phyloP scores from a whole-genome alignment of 2,329 filamentous ascomycete genomes.

The Monosporascus sp. region DNA sequence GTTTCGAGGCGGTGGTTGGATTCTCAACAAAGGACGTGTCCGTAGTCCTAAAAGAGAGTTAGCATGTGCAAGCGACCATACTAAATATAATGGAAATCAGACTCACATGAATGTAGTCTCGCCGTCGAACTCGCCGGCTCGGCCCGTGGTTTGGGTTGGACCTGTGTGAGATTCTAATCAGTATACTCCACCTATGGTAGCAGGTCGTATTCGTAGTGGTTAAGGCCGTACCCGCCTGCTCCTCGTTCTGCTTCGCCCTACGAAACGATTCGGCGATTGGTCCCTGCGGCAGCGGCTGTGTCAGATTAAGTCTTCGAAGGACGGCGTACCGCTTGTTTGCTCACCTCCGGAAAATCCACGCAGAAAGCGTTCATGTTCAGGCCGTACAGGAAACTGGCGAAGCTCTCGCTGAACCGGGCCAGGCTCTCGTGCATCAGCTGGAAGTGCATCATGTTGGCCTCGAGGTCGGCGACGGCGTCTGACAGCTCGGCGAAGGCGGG shows the following conservation, averaged over 20 bases:
- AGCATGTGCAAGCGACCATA: neutral
- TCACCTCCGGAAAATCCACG: constrained; percentile 91
- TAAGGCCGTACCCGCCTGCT: constrained; percentile 35
- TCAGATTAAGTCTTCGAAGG: neutral
- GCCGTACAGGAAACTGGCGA: constrained; percentile 91
- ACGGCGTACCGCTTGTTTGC: constrained; percentile 4
- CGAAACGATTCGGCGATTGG: constrained; percentile 80
- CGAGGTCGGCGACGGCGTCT: constrained; percentile 90
- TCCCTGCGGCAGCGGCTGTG: constrained; percentile 44
- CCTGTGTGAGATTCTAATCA: constrained; percentile 3
- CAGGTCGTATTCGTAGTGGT: constrained; percentile 2
- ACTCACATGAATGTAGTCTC: constrained; percentile 83
- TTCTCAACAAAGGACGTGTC: constrained; percentile 90
- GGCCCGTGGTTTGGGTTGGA: constrained; percentile 24
- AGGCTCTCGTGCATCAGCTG: constrained; percentile 96
- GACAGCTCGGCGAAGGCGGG: constrained; percentile 89
- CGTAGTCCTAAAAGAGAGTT: constrained; percentile 60
- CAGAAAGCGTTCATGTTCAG: constrained; percentile 99
- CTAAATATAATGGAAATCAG: constrained; percentile 7
- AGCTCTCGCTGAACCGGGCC: constrained; percentile 89
- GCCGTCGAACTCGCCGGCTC: constrained; percentile 36
- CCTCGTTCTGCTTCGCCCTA: constrained; percentile 55
- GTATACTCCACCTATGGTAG: constrained; percentile 3
- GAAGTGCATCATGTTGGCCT: constrained; percentile 96
- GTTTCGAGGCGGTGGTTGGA: constrained; percentile 54